Conservation (phyloP, 2,329 filamentous ascomycete genomes). For the Knufia fluminis region DNA sequence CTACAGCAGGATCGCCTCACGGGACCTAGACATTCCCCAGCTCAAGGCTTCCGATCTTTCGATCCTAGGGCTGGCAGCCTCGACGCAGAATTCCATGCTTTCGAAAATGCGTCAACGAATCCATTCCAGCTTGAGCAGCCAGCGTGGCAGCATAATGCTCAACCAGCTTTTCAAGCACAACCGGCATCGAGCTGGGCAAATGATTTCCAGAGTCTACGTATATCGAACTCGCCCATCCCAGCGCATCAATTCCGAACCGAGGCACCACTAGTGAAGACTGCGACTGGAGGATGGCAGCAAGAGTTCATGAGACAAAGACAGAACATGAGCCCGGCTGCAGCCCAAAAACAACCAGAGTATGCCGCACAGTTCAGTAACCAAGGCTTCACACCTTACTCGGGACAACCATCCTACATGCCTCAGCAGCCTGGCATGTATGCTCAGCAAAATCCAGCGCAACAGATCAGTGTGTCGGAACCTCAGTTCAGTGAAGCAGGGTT, state of each 20-base stretch:
- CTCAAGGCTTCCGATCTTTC: slow-evolving; percentile 54
- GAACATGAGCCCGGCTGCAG: slow-evolving; percentile 23
- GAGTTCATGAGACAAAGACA: slow-evolving; percentile 44
- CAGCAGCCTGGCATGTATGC: slow-evolving; percentile 15
- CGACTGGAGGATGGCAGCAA: slow-evolving; percentile 47
- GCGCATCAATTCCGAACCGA: slow-evolving; percentile 39
- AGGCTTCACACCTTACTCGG: neutral
- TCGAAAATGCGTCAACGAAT: slow-evolving; percentile 44
- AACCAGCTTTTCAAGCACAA: slow-evolving; percentile 15
- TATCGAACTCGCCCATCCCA: slow-evolving; percentile 38
- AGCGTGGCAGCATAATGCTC: slow-evolving; percentile 21
- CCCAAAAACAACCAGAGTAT: slow-evolving; percentile 7
- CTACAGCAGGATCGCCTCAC: slow-evolving; percentile 63
- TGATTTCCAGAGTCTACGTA: slow-evolving; percentile 39
- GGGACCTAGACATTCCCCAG: slow-evolving; percentile 40
- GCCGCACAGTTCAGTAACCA: neutral
- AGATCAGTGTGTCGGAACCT: slow-evolving; percentile 1
- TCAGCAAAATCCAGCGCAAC: slow-evolving; percentile 10
- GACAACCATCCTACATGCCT: neutral
- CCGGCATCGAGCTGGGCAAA: slow-evolving; percentile 32
- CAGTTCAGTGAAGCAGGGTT: slow-evolving; percentile 19
- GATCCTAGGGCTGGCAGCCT: slow-evolving; percentile 46
- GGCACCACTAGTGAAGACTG: slow-evolving; percentile 25
- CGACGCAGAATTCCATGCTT: slow-evolving; percentile 61
- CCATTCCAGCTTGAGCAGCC: slow-evolving; percentile 29